phyloP scores from a whole-genome alignment of 495 filamentous ascomycete species.

The Aspergillus sclerotioniger region DNA sequence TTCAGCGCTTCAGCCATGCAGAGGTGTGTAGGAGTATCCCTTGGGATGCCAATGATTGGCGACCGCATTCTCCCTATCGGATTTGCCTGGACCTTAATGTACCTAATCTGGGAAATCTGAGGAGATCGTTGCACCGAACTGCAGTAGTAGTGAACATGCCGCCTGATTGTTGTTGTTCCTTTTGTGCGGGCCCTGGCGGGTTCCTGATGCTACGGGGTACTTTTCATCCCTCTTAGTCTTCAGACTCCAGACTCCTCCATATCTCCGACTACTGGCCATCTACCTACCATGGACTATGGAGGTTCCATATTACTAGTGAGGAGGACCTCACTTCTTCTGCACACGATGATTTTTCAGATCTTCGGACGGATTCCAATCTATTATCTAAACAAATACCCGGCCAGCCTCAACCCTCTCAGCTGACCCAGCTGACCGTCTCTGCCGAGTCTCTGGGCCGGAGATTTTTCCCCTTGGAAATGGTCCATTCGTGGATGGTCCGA shows the following conservation, averaged over 20 bases:
- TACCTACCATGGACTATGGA: no score
- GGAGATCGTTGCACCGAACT: neutral
- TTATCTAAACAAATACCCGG: neutral
- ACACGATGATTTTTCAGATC: no score
- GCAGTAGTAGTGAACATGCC: no score
- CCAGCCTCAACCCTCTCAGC: neutral
- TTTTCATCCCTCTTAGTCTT: neutral
- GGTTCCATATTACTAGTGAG: no score
- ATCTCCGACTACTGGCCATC: conserved; percentile 5
- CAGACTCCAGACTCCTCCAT: neutral
- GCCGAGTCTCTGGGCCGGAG: no score
- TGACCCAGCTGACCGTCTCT: no score
- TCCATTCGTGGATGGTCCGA: conserved; percentile 14
- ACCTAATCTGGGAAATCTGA: neutral
- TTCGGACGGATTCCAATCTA: neutral
- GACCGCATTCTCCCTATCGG: neutral
- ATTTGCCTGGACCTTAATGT: neutral
- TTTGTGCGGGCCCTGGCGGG: neutral
- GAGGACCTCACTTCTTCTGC: no score
- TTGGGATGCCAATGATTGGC: neutral
- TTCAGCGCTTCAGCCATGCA: neutral
- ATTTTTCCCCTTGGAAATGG: conserved; percentile 4
- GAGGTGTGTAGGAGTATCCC: neutral
- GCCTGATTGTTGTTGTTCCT: neutral
- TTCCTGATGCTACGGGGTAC: neutral